A percentile compares a stretch with the other conserved stretches of the same genome.
These are phyloP conservation scores for Saccharomycopsis sp. DNA, from an alignment of 805 yeast species.

Conservation along the genomic window DNA sequence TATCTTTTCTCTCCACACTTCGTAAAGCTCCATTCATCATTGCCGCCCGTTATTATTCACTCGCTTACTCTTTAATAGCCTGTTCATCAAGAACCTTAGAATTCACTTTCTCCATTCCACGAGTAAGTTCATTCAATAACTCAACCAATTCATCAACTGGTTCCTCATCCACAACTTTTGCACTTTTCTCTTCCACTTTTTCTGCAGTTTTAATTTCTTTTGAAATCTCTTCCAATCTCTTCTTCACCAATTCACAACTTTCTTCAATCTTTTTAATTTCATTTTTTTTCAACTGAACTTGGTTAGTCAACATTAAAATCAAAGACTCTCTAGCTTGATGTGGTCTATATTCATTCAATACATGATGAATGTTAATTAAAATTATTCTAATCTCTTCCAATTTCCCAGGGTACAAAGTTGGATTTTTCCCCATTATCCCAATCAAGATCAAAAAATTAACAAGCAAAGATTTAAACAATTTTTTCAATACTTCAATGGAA, in stretches of 20 bases:
- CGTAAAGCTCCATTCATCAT: no score
- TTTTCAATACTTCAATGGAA: slow-evolving; percentile 62
- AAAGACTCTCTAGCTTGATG: slow-evolving; percentile 92
- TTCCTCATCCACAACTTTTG: not conserved
- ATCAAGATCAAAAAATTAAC: slow-evolving; percentile 76
- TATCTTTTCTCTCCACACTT: no score
- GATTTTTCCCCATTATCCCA: slow-evolving; percentile 70
- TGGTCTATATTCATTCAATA: slow-evolving; percentile 86
- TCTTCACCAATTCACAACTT: slow-evolving; percentile 10
- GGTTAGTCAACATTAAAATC: slow-evolving; percentile 64
- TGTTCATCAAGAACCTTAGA: no score
- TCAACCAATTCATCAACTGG: not conserved
- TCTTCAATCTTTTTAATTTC: slow-evolving; percentile 36
- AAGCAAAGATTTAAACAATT: slow-evolving; percentile 68
- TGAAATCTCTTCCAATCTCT: slow-evolving; percentile 4
- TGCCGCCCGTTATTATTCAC: no score
- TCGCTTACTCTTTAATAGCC: no score
- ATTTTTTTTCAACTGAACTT: slow-evolving; percentile 53
- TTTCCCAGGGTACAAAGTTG: slow-evolving; percentile 53
- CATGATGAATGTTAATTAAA: slow-evolving; percentile 83
- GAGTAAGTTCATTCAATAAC: not conserved
- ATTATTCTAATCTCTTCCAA: slow-evolving; percentile 76
- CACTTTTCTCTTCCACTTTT: not conserved
- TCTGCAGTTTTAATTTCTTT: slow-evolving; percentile 2
- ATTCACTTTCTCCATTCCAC: not conserved